Percentiles rank a stretch among this genome's conserved stretches.
phyloP scores from a whole-genome alignment of 1,284 basidiomycete species.

The Cutaneotrichosporon dermatis region DNA sequence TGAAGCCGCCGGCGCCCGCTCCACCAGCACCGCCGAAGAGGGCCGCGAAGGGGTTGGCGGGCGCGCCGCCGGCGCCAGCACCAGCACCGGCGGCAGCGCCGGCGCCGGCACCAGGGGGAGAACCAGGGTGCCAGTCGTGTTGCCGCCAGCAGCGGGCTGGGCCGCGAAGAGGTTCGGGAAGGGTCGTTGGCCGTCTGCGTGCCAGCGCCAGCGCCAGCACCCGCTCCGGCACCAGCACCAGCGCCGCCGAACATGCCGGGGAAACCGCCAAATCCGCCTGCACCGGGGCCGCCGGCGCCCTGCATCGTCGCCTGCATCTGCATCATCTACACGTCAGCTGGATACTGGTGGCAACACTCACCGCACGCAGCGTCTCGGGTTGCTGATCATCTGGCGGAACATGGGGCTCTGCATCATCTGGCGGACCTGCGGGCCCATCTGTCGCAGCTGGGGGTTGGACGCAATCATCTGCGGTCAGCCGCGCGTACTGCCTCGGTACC shows the following conservation, averaged over 20 bases:
- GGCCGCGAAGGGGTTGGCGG: slow-evolving; percentile 17
- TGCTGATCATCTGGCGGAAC: slow-evolving; percentile 68
- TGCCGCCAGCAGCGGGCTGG: slow-evolving; percentile 12
- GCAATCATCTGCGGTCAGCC: slow-evolving; percentile 59
- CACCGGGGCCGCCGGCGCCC: slow-evolving; percentile 23
- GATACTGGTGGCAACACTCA: slow-evolving; percentile 11
- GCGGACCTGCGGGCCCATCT: slow-evolving; percentile 74
- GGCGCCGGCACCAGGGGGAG: slow-evolving; percentile 2
- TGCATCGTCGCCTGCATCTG: slow-evolving; percentile 59
- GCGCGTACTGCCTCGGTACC: slow-evolving; percentile 4
- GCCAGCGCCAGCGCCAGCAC: slow-evolving; percentile 21
- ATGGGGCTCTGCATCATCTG: slow-evolving; percentile 73
- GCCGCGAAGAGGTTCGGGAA: slow-evolving; percentile 46
- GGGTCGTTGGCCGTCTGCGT: slow-evolving; percentile 29
- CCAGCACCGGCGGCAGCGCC: slow-evolving; percentile 9
- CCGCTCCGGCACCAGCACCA: slow-evolving; percentile 20
- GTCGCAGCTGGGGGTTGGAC: slow-evolving; percentile 70
- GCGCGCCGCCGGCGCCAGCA: slow-evolving; percentile 1
- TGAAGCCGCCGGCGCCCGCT: slow-evolving; percentile 18
- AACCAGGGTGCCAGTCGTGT: slow-evolving; percentile 2
- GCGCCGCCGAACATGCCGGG: slow-evolving; percentile 27
- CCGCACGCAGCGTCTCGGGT: slow-evolving; percentile 41
- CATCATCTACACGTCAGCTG: slow-evolving; percentile 58
- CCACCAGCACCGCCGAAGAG: slow-evolving; percentile 13
- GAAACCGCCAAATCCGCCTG: slow-evolving; percentile 27